Percentiles rank a stretch among this genome's conserved stretches.
phyloP scores from a whole-genome alignment of 352 stramenopile genomes.

The Pythium aristosporum region DNA sequence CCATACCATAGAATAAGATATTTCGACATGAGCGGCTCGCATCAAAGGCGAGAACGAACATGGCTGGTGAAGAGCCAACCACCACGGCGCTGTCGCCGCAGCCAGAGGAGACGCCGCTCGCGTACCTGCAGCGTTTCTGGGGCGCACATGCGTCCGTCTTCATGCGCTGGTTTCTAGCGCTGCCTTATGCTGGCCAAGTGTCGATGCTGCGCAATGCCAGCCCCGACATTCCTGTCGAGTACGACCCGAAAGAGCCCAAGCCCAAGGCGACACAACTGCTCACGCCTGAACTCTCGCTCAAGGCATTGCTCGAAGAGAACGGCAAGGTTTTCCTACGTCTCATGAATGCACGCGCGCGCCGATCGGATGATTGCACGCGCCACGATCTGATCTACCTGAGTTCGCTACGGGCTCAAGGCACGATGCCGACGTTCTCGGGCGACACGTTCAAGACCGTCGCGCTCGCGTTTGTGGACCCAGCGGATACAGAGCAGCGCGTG shows the following conservation, averaged over 20 bases:
- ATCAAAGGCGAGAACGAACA: constrained; percentile 5
- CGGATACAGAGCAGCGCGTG: constrained; percentile 71
- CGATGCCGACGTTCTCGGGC: constrained; percentile 87
- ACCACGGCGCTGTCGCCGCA: background rate
- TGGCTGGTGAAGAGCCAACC: constrained; percentile 22
- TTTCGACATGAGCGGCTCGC: background rate
- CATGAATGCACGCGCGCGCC: constrained; percentile 72
- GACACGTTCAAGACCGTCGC: constrained; percentile 75
- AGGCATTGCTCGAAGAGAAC: constrained; percentile 74
- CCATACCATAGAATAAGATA: background rate
- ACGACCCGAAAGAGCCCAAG: constrained; percentile 42
- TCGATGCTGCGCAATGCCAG: constrained; percentile 77
- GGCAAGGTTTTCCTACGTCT: constrained; percentile 76
- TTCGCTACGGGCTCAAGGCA: constrained; percentile 50
- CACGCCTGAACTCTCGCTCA: constrained; percentile 69
- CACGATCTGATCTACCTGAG: constrained; percentile 74
- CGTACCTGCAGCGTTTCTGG: constrained; percentile 79
- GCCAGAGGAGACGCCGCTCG: constrained; percentile 38
- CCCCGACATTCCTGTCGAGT: constrained; percentile 69
- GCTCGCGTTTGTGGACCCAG: constrained; percentile 75
- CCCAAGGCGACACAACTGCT: constrained; percentile 69
- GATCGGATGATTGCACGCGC: constrained; percentile 66
- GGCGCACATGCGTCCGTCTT: constrained; percentile 64
- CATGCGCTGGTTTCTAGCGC: constrained; percentile 83
- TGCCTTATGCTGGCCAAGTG: constrained; percentile 76